Evolutionary conservation across 1,139 yeast genomes (phyloP), one percentile per base, ranked within the genome.

Genomic region (Geotrichum restrictum): DNA sequence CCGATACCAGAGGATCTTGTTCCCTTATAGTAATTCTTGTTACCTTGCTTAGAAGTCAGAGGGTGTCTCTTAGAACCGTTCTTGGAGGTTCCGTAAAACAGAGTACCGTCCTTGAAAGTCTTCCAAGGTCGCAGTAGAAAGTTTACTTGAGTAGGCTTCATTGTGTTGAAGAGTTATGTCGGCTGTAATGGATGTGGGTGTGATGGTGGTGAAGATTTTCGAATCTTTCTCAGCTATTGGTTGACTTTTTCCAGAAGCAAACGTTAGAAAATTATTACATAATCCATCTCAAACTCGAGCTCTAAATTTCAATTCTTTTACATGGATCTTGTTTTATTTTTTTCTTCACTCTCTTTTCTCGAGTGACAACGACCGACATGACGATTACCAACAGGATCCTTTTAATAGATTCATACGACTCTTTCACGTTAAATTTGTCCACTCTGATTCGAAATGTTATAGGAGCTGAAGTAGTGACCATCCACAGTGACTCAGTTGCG

Each of bases 1-100:
- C 99, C 99, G 58, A 88, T 81, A 69, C 98, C 97, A 1, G 95
- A 79, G 4, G 98, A 88, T 57, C 98, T 80, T 19, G 98, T 93
- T 74, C 98, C 99, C 69, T 91, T 93, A 72, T 94, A 93, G 72
- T 78, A 88, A 64, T 86, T 83, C 75, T 91, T 89, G 73, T 91
- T 93, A 64, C 98, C 98, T 67, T 88, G 93, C 65, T 93, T 93
- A 33, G 96, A 85, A 29, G 96, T 86, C 61, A 91, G 74, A 2
- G 95, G 80, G 65, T 85, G 82, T 74, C 98, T 82, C 66, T 85
- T 88, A 61, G 89, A 83, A 53, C 97, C 97, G 13, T 82, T 67
- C 65, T 86, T 88, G 34, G 83, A 72, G 46, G 74, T 64, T 50
- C 96, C 96, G 67, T 89, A 89, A 76, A 87, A 89, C 37, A 88